Base-by-base conservation (phyloP, 805 yeast species). In the Wickerhamomyces bovis region DNA sequence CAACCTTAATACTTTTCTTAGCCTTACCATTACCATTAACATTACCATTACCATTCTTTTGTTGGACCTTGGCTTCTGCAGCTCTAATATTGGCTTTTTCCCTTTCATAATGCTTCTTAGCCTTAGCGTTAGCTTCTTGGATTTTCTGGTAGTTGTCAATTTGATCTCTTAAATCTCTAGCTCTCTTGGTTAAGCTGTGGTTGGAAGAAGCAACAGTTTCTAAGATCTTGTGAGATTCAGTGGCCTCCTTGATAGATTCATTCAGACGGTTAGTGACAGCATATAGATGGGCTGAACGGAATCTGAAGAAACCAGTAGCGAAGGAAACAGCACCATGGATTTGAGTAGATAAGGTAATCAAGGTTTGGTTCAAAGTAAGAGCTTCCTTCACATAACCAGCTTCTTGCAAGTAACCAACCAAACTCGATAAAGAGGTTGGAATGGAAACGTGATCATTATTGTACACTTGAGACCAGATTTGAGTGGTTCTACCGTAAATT, bases 241-340 rank as follows among this genome's bases (percentile, higher is more conserved):
- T 67, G 56, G 83, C 78, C 47, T 75, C 73, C 16, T 72, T 78
- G 44, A 77, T 65, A 0, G 96, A 82, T 21, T 70, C 77, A 44
- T 72, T 70, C 56, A 75, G 73, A 48, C 81, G 80, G 40, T 75
- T 73, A 25, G 64, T 53, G 26, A 76, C 66, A 30, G 83, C 77
- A 44, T 78, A 73, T 39, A 80, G 63, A 57, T 83, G 83, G 22
- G 84, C 80, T n/a, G 76, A 63, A 63, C 92, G 87, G 69, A 81
- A 86, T 54, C 77, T 75, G 51, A 85, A 69, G 52, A 79, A 71
- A 20, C 82, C 96, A 23, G 83, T 74, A 46, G 81, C 75, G 54
- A 78, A 79, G 13, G 85, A 75, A 12, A 72, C 68, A 16, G 67
- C 75, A 42, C 90, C 94, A 58, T 78, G 78, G 41, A 77, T 55